Percentiles rank a stretch among this genome's conserved stretches.
These are phyloP conservation scores for Tetrahymena thermophila DNA, from an alignment of 73 alveolate species.

Conservation along the genomic window DNA sequence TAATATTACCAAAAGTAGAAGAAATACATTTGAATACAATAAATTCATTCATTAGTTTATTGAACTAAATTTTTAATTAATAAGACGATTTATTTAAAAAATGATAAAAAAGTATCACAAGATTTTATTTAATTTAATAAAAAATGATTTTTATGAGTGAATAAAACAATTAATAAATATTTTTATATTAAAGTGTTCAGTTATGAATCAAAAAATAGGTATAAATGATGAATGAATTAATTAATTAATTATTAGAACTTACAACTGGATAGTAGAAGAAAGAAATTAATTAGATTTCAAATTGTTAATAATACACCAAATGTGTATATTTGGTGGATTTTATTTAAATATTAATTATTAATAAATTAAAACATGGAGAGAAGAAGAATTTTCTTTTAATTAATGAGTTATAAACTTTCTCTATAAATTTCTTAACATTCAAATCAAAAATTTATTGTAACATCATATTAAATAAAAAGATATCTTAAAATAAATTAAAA, in stretches of 20 bases:
- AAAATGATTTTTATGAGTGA: too few species aligned
- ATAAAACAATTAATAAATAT: too few species aligned
- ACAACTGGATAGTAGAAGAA: neutral
- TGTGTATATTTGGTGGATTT: neutral
- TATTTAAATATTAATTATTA: neutral
- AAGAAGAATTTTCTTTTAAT: neutral
- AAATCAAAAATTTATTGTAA: neutral
- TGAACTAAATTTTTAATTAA: too few species aligned
- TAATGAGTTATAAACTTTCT: neutral
- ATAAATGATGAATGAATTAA: too few species aligned
- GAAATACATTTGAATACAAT: neutral
- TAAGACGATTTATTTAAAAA: too few species aligned
- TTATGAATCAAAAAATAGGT: too few species aligned
- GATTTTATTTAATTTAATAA: too few species aligned
- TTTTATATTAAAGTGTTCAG: too few species aligned
- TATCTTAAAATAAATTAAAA: neutral
- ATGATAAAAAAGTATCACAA: too few species aligned
- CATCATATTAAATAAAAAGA: neutral
- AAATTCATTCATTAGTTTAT: neutral
- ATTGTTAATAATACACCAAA: neutral
- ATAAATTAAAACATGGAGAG: neutral
- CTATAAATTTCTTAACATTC: neutral
- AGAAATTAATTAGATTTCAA: neutral
- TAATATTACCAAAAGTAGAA: neutral
- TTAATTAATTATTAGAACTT: neutral